A percentile compares a stretch with the other conserved stretches of the same genome.
These are phyloP conservation scores for Aureobasidium sp. DNA, from an alignment of 2,329 filamentous ascomycete species.

Conservation along the genomic window DNA sequence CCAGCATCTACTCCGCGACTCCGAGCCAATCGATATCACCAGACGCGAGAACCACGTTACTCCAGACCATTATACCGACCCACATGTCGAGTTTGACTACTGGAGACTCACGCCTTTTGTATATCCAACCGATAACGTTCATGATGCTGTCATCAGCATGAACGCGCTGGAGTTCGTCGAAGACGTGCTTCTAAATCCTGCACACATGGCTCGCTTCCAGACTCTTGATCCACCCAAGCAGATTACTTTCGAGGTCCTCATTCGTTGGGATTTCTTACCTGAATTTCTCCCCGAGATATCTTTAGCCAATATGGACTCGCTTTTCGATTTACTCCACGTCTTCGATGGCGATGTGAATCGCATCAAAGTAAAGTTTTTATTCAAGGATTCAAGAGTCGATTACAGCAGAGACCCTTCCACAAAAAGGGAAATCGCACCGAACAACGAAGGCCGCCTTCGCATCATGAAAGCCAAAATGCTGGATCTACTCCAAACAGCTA, in stretches of 20 bases:
- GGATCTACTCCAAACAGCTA: neutral
- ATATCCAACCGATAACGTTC: neutral
- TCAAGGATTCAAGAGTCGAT: neutral
- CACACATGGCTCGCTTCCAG: neutral
- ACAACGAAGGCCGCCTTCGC: neutral
- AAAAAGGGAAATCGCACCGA: neutral
- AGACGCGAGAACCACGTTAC: neutral
- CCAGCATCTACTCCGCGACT: neutral
- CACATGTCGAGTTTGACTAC: neutral
- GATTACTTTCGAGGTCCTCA: neutral
- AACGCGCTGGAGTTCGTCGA: neutral
- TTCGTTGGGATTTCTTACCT: neutral
- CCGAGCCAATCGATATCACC: neutral
- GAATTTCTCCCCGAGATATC: neutral
- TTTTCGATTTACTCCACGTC: neutral
- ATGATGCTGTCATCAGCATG: neutral
- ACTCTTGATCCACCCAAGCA: neutral
- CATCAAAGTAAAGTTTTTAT: neutral
- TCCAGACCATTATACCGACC: neutral
- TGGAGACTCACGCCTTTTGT: neutral
- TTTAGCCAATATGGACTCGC: neutral
- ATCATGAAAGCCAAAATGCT: neutral
- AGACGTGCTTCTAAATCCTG: neutral
- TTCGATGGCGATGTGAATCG: neutral
- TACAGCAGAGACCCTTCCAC: neutral